Percentiles rank a stretch among this genome's conserved stretches.
Evolutionary conservation across 2,329 filamentous ascomycete species (phyloP).

Genomic region (Grosmannia clavigera): DNA sequence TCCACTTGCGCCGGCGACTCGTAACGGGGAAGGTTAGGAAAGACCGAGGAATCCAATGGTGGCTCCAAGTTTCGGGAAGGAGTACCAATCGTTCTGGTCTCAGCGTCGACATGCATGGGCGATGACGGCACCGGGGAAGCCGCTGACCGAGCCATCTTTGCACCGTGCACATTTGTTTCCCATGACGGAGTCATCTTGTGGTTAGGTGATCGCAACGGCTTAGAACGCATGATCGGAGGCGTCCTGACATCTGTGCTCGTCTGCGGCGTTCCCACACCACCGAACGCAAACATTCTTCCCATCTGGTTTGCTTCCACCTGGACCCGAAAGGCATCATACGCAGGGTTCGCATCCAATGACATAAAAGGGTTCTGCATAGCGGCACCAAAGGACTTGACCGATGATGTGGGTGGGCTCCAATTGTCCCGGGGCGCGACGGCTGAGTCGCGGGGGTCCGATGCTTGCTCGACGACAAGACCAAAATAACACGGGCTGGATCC

Average conservation of each 20-base stretch:
- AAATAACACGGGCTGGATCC: conserved; percentile 75
- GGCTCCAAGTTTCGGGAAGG: conserved; percentile 11
- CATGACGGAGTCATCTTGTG: conserved; percentile 31
- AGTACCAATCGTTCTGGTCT: conserved; percentile 11
- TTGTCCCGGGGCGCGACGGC: conserved; percentile 53
- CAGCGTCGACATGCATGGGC: conserved; percentile 32
- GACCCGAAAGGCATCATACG: conserved; percentile 68
- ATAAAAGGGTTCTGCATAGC: conserved; percentile 52
- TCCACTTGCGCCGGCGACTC: conserved; percentile 34
- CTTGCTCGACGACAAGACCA: conserved; percentile 55
- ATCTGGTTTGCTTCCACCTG: conserved; percentile 55
- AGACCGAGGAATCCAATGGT: conserved; percentile 28
- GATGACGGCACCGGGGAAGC: neutral
- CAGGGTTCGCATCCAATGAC: conserved; percentile 61
- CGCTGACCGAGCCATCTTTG: neutral
- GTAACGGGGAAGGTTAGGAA: conserved; percentile 30
- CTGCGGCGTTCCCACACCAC: conserved; percentile 14
- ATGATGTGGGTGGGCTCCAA: conserved; percentile 62
- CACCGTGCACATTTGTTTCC: conserved; percentile 15
- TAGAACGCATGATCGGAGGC: conserved; percentile 23
- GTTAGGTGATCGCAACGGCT: conserved; percentile 34
- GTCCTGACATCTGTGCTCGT: neutral
- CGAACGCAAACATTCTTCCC: conserved; percentile 34
- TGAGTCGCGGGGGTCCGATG: conserved; percentile 49
- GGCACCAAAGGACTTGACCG: conserved; percentile 56